Percentiles rank a stretch among this genome's conserved stretches.
These are phyloP conservation scores for Botryotinia globosa DNA, from an alignment of 2,329 filamentous ascomycete genomes.

Conservation along the genomic window DNA sequence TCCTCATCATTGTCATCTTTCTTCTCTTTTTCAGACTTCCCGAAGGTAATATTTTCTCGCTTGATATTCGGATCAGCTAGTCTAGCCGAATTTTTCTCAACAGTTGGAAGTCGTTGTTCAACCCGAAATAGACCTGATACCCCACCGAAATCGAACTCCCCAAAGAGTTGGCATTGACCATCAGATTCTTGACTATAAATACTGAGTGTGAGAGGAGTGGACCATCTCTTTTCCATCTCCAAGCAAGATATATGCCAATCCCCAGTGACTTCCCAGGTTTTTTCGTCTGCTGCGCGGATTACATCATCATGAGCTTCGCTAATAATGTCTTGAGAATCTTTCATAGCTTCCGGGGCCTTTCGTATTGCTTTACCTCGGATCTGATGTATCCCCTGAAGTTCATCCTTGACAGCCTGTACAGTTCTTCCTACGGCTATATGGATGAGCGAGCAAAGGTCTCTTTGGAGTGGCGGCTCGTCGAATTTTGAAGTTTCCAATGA, in stretches of 20 bases:
- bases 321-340: not conserved
- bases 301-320: not conserved
- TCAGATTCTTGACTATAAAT: not conserved
- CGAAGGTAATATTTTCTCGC: no score
- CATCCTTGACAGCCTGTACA: not conserved
- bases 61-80: not conserved
- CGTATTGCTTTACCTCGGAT: not conserved
- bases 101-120: not conserved
- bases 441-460: not conserved
- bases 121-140: not conserved
- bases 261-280: not conserved
- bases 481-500: not conserved
- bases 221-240: not conserved
- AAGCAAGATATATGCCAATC: constrained; percentile 2
- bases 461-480: not conserved
- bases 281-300: not conserved
- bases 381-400: no score
- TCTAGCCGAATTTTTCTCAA: not conserved
- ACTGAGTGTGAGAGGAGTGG: not conserved
- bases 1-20: not conserved
- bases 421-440: not conserved
- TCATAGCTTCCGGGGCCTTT: not conserved
- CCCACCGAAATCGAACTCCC: not conserved
- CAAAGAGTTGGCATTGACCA: not conserved
- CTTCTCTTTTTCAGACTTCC: not conserved